These are phyloP conservation scores for Corchorus capsularis DNA, from an alignment of 345 rosid species.

Conservation along the genomic window DNA sequence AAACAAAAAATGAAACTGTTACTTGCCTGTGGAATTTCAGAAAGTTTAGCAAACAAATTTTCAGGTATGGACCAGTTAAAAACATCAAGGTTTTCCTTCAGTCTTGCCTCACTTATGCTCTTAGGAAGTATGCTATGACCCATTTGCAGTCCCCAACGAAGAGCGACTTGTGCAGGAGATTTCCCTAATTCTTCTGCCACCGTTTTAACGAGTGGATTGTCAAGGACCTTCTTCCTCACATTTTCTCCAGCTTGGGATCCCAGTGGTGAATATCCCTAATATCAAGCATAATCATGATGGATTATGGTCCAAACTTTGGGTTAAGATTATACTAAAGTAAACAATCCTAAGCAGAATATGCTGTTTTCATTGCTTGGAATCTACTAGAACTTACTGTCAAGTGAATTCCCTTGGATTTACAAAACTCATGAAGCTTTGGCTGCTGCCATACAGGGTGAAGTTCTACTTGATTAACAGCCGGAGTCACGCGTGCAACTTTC, in stretches of 20 bases:
- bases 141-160: slow-evolving; percentile 54
- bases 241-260: slow-evolving; percentile 31
- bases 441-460: slow-evolving; percentile 70
- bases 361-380: not conserved
- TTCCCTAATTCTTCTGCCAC: slow-evolving; percentile 42
- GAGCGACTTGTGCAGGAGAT: slow-evolving; percentile 51
- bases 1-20: not conserved
- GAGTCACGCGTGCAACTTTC: slow-evolving; percentile 30
- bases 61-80: slow-evolving; percentile 32
- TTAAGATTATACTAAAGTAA: not conserved
- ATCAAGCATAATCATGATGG: not conserved
- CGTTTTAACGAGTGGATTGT: slow-evolving; percentile 35
- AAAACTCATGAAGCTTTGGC: slow-evolving; percentile 47
- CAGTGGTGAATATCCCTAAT: slow-evolving; percentile 50
- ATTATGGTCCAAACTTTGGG: no score
- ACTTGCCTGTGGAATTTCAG: slow-evolving; percentile 52
- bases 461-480: slow-evolving; percentile 62
- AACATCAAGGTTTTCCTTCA: slow-evolving; percentile 43
- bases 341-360: not conserved
- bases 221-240: slow-evolving; percentile 29
- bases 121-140: slow-evolving; percentile 53
- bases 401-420: slow-evolving; percentile 64
- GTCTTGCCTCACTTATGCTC: slow-evolving; percentile 42
- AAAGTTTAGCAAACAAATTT: slow-evolving; percentile 31
- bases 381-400: slow-evolving; percentile 47